Conservation (phyloP, 2,329 filamentous ascomycete genomes). For the Exophiala sp. region DNA sequence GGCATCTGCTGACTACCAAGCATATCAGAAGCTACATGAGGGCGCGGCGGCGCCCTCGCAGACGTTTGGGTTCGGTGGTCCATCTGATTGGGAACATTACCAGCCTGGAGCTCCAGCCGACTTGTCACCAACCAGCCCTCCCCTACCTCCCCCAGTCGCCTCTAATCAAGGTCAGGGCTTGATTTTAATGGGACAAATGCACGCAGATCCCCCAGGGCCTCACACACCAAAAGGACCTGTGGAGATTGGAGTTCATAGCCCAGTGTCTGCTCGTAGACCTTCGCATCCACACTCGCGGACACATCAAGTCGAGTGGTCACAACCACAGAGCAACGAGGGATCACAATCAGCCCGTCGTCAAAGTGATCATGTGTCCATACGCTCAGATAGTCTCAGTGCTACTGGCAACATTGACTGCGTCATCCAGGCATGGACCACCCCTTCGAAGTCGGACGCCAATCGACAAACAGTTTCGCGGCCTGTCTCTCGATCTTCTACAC, state of each 20-base stretch:
- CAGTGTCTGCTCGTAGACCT: conserved; percentile 6
- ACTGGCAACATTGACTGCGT: conserved; percentile 43
- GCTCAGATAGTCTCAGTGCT: conserved; percentile 18
- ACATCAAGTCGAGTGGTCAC: neutral
- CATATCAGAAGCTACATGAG: conserved; percentile 26
- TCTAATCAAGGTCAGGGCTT: conserved; percentile 1
- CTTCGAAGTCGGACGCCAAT: conserved; percentile 24
- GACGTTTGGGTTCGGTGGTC: conserved; percentile 40
- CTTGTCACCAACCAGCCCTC: conserved; percentile 17
- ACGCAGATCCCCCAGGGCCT: neutral
- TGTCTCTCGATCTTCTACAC: conserved; percentile 12
- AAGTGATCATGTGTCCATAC: neutral
- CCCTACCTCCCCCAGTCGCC: neutral
- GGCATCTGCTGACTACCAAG: conserved; percentile 8
- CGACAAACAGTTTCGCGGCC: conserved; percentile 1
- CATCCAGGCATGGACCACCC: conserved; percentile 43
- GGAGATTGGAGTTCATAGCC: conserved; percentile 22
- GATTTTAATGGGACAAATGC: conserved; percentile 1
- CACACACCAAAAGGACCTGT: conserved; percentile 10
- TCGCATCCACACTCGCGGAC: conserved; percentile 4
- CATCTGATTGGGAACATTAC: conserved; percentile 48
- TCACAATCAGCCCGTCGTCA: conserved; percentile 8
- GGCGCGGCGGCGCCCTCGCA: conserved; percentile 20
- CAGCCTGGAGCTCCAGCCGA: conserved; percentile 15
- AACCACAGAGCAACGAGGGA: conserved; percentile 1